phyloP scores from a whole-genome alignment of 495 filamentous ascomycete species.

The Hypoxylon fuscum region DNA sequence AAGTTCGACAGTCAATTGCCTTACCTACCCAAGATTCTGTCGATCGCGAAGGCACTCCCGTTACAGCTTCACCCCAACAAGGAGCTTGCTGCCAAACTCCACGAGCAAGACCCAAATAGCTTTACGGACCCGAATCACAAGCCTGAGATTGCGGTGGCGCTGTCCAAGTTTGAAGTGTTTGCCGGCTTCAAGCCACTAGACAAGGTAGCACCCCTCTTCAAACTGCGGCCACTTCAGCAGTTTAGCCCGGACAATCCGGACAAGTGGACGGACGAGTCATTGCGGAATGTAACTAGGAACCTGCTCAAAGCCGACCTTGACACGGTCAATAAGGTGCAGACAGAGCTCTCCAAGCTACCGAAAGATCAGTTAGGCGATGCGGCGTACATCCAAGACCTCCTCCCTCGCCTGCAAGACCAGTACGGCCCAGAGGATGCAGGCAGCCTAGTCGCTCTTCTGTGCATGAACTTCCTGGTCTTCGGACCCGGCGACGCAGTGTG shows the following conservation, averaged over 20 bases:
- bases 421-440: slow-evolving; percentile 69
- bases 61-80: slow-evolving; percentile 85
- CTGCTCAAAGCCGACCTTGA: slow-evolving; percentile 65
- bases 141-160: slow-evolving; percentile 80
- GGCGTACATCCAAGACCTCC: slow-evolving; percentile 67
- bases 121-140: slow-evolving; percentile 83
- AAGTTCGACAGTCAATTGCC: slow-evolving; percentile 73
- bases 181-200: slow-evolving; percentile 75
- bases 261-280: slow-evolving; percentile 65
- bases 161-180: slow-evolving; percentile 82
- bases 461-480: slow-evolving; percentile 79
- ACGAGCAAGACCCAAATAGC: slow-evolving; percentile 68
- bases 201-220: slow-evolving; percentile 68
- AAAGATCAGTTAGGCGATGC: slow-evolving; percentile 61
- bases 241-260: slow-evolving; percentile 60
- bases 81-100: slow-evolving; percentile 67
- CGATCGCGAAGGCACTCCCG: slow-evolving; percentile 79
- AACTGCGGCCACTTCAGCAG: slow-evolving; percentile 53
- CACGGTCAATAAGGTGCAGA: slow-evolving; percentile 59
- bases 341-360: slow-evolving; percentile 58
- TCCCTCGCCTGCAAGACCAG: slow-evolving; percentile 71
- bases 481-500: slow-evolving; percentile 72
- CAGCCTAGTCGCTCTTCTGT: slow-evolving; percentile 69
- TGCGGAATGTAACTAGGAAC: slow-evolving; percentile 66
- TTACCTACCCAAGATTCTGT: slow-evolving; percentile 82